Evolutionary conservation across 1,284 basidiomycete species (phyloP), one percentile per base, ranked within the genome.

Genomic region (Melampsora occidentalis): DNA sequence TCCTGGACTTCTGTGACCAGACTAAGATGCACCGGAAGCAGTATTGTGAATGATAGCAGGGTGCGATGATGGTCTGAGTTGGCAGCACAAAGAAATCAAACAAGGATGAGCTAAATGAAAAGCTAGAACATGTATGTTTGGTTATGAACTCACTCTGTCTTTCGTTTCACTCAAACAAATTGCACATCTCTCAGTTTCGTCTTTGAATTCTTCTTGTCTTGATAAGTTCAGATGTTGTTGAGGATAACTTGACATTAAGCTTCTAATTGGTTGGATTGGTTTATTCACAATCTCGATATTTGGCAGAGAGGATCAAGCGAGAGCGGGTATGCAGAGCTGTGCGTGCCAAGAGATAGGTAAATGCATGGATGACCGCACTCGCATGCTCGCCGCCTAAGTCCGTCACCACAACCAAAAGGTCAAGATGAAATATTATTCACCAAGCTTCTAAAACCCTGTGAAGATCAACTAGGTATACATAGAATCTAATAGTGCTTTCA

Each of bases 41-140:
- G 25, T 71, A 71, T 28, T 71, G 53, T 16, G 69, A 42, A 42
- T 71, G 69, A 61, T 71, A 59, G 46, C 69, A 71, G 22, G 69
- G 69, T 61, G 61, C 22, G 59, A 71, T 71, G 25, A 71, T 42
- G n/a, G 69, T 63, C 69, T 71, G 31, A 25, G 25, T 42, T 28
- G 22, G 18, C 3, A 22, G 53, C n/a, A 59, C 12, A 59, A 59
- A 28, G 18, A n/a, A 22, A 59, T 59, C 20, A 59, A 28, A 10
- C 42, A 46, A 46, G 18, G 10, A 14, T 59, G 20, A 59, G n/a
- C 18, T 59, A 10, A 59, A 22, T 22, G 53, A 22, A 14, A 22
- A 28, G 28, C n/a, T 59, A 12, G 53, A 59, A 12, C 16, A 28
- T n/a, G 16, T 1, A 22, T 20, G 16, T 57, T 28, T 28, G n/a